Evolutionary conservation across 2,329 filamentous ascomycete genomes (phyloP), one percentile per base, ranked within the genome.

Genomic region (Lasiodiplodia hormozganensis): DNA sequence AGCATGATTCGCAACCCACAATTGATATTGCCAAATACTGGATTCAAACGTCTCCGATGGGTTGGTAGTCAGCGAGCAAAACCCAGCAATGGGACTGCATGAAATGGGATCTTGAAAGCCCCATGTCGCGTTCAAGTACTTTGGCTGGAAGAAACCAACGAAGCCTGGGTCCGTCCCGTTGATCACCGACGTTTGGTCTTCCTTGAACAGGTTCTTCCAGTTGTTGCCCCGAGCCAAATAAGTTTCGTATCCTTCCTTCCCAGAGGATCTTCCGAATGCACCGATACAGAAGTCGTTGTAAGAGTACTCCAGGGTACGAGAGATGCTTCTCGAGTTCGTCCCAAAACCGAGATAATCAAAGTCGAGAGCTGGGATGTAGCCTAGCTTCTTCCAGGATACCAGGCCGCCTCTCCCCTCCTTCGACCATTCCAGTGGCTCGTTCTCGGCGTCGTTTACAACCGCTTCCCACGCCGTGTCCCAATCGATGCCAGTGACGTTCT

Each of bases 1-100:
- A 16, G 11, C 3, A 12, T 28, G 3, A 11, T 16, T 18, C 7
- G 16, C 18, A 16, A 80, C 84, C 70, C 74, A 87, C 85, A 92
- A 93, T 18, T 87, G 87, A 74, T 93, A 93, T 67, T 92, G 86
- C 91, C 91, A 94, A 1, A 87, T 82, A 69, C 87, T 89, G 53
- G 87, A 89, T 76, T 94, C 91, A 72, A 91, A 93, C 0, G 90
- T 93, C 77, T 93, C 91, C 7, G 86, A 84, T 0, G 86, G 89
- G 2, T 77, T 79, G 2, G 71, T 73, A 7, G 77, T 78, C 23
- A 80, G 65, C 0, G 76, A 76, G 60, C 76, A 79, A 34, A 76
- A 78, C 18, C 65, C 70, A 0, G 75, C 73, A 2, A 79, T 70
- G 11, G 76, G 77, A 65, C 72, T 76, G 52, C 75, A 77, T 4